Conservation (phyloP, 1,139 yeast species). For the Scheffersomyces illinoinensis region DNA sequence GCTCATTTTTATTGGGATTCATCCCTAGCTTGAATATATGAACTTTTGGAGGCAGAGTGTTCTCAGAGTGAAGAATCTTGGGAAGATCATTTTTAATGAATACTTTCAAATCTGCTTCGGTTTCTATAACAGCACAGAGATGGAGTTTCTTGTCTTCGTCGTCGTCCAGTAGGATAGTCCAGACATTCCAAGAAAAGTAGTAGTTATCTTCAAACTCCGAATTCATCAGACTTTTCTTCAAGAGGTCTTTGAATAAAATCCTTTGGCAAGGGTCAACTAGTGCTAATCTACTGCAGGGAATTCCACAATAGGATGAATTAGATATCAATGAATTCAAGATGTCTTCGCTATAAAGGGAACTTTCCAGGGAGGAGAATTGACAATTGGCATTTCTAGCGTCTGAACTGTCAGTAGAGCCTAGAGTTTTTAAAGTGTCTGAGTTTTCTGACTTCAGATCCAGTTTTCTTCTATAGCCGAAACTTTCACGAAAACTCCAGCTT, state of each 20-base stretch:
- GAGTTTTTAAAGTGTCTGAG: background rate
- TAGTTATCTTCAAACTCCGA: slow-evolving; percentile 3
- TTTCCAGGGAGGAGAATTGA: background rate
- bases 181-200: slow-evolving; percentile 11
- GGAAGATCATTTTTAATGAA: slow-evolving; percentile 2
- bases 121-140: slow-evolving; percentile 4
- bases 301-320: background rate
- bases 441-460: background rate
- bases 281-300: slow-evolving; percentile 8
- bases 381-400: background rate
- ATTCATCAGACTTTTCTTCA: background rate
- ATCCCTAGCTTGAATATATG: slow-evolving; percentile 11
- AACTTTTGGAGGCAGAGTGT: slow-evolving; percentile 1
- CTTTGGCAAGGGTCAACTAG: slow-evolving; percentile 6
- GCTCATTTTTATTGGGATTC: slow-evolving; percentile 17
- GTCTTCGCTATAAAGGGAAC: background rate
- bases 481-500: background rate
- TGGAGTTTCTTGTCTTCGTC: slow-evolving; percentile 1
- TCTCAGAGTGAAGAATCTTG: background rate
- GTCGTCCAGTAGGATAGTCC: slow-evolving; percentile 4
- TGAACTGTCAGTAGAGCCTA: background rate
- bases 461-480: background rate
- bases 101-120: slow-evolving; percentile 4
- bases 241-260: slow-evolving; percentile 6
- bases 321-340: background rate